phyloP scores from a whole-genome alignment of 2,329 filamentous ascomycete genomes.

The Huntiella abstrusa region DNA sequence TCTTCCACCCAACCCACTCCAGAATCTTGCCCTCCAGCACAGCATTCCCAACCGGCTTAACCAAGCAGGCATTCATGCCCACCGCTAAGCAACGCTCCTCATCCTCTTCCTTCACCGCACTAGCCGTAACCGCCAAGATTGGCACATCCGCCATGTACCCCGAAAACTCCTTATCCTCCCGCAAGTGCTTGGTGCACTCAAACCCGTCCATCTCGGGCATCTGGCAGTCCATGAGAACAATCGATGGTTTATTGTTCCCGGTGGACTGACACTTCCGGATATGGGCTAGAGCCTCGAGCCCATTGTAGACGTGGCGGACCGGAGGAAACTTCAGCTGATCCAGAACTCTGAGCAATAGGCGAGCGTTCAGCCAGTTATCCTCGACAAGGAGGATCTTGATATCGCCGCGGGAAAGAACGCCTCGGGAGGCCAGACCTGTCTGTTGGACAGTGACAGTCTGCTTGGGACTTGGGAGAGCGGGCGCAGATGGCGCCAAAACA shows the following conservation, averaged over 20 bases:
- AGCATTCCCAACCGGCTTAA: constrained; percentile 47
- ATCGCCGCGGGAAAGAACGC: constrained; percentile 26
- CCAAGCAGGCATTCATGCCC: constrained; percentile 59
- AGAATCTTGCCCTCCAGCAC: constrained; percentile 6
- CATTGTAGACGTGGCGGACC: constrained; percentile 37
- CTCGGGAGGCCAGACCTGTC: background rate
- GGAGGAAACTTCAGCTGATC: constrained; percentile 12
- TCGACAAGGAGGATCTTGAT: constrained; percentile 61
- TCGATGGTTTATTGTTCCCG: constrained; percentile 40
- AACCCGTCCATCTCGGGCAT: constrained; percentile 66
- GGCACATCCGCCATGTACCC: constrained; percentile 41
- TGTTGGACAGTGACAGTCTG: background rate
- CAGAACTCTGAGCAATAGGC: constrained; percentile 13
- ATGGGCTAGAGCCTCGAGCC: constrained; percentile 61
- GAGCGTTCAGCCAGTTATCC: constrained; percentile 34
- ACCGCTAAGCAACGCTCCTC: constrained; percentile 53
- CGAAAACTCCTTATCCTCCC: constrained; percentile 1
- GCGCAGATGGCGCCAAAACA: constrained; percentile 9
- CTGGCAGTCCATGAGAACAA: constrained; percentile 64
- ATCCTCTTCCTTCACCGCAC: constrained; percentile 52
- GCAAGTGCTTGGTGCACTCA: constrained; percentile 45
- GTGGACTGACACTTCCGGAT: constrained; percentile 34
- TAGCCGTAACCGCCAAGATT: constrained; percentile 68
- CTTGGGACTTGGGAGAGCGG: too few relatives aligned
- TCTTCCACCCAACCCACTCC: background rate